Percentiles rank a stretch among this genome's conserved stretches.
Evolutionary conservation across 2,329 filamentous ascomycete genomes (phyloP).

Genomic region (Chalaropsis ovoidea): DNA sequence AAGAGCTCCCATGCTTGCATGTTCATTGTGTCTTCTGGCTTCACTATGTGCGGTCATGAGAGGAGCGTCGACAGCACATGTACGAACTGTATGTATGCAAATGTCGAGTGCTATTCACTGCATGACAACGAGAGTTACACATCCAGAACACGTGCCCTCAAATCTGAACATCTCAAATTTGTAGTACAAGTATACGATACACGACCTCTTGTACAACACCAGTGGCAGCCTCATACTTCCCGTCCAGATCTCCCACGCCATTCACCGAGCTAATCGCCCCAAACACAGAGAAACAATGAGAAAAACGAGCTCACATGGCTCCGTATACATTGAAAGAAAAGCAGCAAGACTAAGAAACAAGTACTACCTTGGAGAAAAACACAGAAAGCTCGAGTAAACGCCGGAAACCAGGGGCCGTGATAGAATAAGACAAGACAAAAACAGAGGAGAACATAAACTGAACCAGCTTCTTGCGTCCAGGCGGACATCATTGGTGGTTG

Average conservation of each 20-base stretch:
- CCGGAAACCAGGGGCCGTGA: not conserved
- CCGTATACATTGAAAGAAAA: not conserved
- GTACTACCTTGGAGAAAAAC: not conserved
- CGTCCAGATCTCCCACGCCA: not conserved
- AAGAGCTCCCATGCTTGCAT: not conserved
- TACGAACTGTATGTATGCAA: no score
- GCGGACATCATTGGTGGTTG: not conserved
- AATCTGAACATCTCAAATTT: no score
- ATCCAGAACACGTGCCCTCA: no score
- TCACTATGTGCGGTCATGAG: no score
- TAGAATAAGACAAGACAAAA: not conserved
- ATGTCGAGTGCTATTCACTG: no score
- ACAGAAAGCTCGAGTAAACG: slow-evolving; percentile 7
- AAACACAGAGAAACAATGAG: not conserved
- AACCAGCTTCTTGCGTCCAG: not conserved
- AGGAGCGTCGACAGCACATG: no score
- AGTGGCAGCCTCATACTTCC: no score
- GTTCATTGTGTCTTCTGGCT: not conserved
- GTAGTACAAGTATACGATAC: no score
- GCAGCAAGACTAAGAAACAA: not conserved
- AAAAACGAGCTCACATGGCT: not conserved
- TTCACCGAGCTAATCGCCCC: not conserved
- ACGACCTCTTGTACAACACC: no score
- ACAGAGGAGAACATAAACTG: not conserved
- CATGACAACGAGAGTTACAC: no score